Percentiles rank a stretch among this genome's conserved stretches.
Conservation (phyloP, 2,329 filamentous ascomycete species). For the Sarocladium kiliense region DNA sequence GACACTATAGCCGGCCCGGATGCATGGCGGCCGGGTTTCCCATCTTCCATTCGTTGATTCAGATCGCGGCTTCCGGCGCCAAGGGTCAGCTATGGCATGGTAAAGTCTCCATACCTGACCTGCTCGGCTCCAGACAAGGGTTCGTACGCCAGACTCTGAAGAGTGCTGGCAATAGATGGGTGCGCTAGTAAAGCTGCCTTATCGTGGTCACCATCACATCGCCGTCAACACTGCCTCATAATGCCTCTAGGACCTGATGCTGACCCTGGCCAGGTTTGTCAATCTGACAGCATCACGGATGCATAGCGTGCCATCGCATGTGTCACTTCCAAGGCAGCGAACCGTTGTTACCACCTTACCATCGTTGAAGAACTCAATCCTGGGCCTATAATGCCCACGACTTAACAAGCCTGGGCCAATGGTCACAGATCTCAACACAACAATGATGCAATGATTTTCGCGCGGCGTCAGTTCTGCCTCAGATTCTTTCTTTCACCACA, state of each 20-base stretch:
- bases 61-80: neutral
- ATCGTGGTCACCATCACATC: neutral
- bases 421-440: neutral
- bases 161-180: neutral
- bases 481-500: neutral
- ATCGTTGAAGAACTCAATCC: neutral
- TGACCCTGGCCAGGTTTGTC: neutral
- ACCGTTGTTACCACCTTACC: neutral
- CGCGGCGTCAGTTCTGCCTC: too few relatives aligned
- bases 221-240: neutral
- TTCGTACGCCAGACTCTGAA: neutral
- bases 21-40: neutral
- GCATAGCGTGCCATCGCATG: neutral
- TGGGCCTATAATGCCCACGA: neutral
- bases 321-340: neutral
- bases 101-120: too few relatives aligned
- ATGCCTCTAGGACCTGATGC: neutral
- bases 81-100: neutral
- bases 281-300: neutral
- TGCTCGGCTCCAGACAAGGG: neutral
- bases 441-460: neutral
- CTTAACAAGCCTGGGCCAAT: neutral
- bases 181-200: neutral
- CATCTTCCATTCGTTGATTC: neutral
- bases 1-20: neutral